phyloP scores from a whole-genome alignment of 1,139 yeast genomes.

The Neolecta irregularis region DNA sequence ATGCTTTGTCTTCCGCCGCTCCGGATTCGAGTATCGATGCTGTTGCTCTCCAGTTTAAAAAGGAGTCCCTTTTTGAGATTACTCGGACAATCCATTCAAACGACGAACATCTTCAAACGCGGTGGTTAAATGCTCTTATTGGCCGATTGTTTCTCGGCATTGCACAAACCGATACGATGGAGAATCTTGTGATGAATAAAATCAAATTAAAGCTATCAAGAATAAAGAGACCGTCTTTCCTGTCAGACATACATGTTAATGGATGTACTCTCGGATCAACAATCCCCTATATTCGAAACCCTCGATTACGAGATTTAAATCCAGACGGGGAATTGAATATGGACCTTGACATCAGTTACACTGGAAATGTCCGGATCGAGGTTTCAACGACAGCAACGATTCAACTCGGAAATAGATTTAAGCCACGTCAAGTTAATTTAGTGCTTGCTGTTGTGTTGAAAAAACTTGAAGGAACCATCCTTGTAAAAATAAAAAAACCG shows the following conservation, averaged over 20 bases:
- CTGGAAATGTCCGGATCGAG: slow-evolving; percentile 58
- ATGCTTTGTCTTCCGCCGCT: slow-evolving; percentile 44
- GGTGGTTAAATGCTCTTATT: slow-evolving; percentile 78
- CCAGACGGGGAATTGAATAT: slow-evolving; percentile 71
- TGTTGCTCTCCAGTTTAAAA: slow-evolving; percentile 53
- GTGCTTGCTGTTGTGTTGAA: slow-evolving; percentile 55
- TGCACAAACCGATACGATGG: slow-evolving; percentile 54
- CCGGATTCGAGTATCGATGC: slow-evolving; percentile 45
- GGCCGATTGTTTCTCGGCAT: slow-evolving; percentile 69
- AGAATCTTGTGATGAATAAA: slow-evolving; percentile 39
- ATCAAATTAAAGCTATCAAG: slow-evolving; percentile 59
- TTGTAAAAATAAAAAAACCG: slow-evolving; percentile 63
- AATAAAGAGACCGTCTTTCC: slow-evolving; percentile 70
- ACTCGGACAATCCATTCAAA: slow-evolving; percentile 66
- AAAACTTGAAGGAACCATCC: slow-evolving; percentile 56
- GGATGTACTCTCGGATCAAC: slow-evolving; percentile 62
- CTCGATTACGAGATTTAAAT: slow-evolving; percentile 49
- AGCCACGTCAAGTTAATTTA: slow-evolving; percentile 62
- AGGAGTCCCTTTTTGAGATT: slow-evolving; percentile 53
- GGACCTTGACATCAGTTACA: slow-evolving; percentile 46
- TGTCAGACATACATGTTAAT: slow-evolving; percentile 65
- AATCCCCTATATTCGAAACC: slow-evolving; percentile 67
- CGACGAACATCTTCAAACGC: slow-evolving; percentile 66
- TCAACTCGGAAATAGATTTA: slow-evolving; percentile 59
- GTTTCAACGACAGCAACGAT: slow-evolving; percentile 66